Evolutionary conservation across 2,329 filamentous ascomycete genomes (phyloP), one percentile per base, ranked within the genome.

Genomic region (Xylariomycetidae sp.): DNA sequence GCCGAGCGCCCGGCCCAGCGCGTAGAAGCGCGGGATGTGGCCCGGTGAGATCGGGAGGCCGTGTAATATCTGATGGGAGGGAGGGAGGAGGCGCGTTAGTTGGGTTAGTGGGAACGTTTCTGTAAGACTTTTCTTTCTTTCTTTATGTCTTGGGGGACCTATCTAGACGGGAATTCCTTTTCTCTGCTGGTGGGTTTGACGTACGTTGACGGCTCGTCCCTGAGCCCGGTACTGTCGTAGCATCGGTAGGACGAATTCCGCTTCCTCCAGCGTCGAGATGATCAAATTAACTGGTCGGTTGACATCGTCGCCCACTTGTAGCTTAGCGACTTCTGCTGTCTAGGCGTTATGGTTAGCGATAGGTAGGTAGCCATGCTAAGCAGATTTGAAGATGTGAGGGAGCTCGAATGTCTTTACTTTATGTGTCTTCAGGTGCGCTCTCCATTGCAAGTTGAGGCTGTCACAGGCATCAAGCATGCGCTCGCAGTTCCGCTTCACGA

Each of bases 341-440:
- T 84, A 16, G 23, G 16, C 14, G 46, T 54, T 13, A n/a, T n/a
- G 30, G 17, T n/a, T n/a, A n/a, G n/a, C n/a, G n/a, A n/a, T n/a
- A n/a, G n/a, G n/a, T n/a, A n/a, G n/a, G n/a, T n/a, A n/a, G n/a
- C n/a, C n/a, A n/a, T n/a, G n/a, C n/a, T n/a, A n/a, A n/a, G n/a
- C n/a, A n/a, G n/a, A n/a, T n/a, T n/a, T n/a, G n/a, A n/a, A n/a
- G n/a, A n/a, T n/a, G n/a, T n/a, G n/a, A n/a, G n/a, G n/a, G n/a
- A n/a, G n/a, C n/a, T n/a, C n/a, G n/a, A n/a, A 22, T 10, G 25
- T 4, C 14, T 23, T 34, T 59, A 82, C 82, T 66, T 92, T 92
- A 58, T 92, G 86, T 15, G 84, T 88, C 62, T 92, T 92, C 39
- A 90, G 77, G 56, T 92, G 86, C 2, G 82, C 80, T 38, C 86